Conservation (phyloP, 345 rosid species). For the Kernera saxatilis region DNA sequence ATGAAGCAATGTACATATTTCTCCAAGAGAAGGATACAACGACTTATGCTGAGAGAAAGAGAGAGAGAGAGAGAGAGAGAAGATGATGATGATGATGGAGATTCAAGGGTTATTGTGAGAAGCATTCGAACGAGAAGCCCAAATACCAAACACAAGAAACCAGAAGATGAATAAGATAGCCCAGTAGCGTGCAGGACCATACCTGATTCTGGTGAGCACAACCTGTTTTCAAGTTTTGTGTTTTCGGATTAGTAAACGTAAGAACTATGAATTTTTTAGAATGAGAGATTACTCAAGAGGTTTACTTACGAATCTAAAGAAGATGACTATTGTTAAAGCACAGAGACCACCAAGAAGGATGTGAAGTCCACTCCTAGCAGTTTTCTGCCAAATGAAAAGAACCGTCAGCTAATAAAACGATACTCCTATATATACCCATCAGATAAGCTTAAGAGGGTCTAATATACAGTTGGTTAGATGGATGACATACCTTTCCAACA, state of each 20-base stretch:
- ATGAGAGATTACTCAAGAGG: neutral
- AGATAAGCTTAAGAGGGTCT: neutral
- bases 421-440: neutral
- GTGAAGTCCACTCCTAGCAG: conserved; percentile 89
- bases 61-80: neutral
- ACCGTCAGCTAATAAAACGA: neutral
- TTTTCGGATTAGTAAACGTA: neutral
- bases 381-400: conserved; percentile 48
- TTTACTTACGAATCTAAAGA: conserved; percentile 88
- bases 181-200: conserved; percentile 98
- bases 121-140: conserved; percentile 64
- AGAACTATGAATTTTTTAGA: neutral
- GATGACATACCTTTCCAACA: conserved; percentile 76
- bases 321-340: conserved; percentile 80
- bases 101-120: conserved; percentile 14
- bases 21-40: conserved; percentile 29
- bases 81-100: conserved; percentile 17
- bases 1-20: conserved; percentile 29
- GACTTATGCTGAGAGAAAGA: neutral
- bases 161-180: conserved; percentile 93
- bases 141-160: conserved; percentile 96
- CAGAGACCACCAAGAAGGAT: conserved; percentile 89
- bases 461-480: neutral
- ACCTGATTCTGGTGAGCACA: conserved; percentile 91
- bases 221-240: conserved; percentile 48